Evolutionary conservation across 2,329 filamentous ascomycete species (phyloP).

Genomic region (Epichloe festucae): DNA sequence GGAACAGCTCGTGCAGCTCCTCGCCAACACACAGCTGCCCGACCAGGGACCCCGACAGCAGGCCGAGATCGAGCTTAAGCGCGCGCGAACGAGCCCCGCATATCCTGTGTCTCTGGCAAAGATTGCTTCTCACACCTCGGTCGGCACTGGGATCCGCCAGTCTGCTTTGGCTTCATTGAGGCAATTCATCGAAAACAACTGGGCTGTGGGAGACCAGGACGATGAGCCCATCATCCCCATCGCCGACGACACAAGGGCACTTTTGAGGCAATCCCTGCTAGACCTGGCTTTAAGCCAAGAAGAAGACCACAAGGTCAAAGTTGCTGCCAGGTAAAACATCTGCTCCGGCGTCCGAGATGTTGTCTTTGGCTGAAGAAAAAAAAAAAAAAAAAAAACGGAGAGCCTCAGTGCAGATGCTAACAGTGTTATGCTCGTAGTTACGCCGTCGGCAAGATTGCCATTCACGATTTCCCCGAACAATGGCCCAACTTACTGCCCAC

Average conservation of each 20-base stretch:
- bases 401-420: background rate
- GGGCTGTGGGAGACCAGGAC: constrained; percentile 65
- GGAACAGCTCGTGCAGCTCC: constrained; percentile 78
- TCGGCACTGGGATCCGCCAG: constrained; percentile 67
- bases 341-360: background rate
- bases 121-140: constrained; percentile 63
- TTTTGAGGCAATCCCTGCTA: constrained; percentile 61
- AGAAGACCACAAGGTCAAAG: constrained; percentile 75
- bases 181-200: constrained; percentile 71
- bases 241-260: constrained; percentile 57
- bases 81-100: constrained; percentile 52
- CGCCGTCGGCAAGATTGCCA: constrained; percentile 86
- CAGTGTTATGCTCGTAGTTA: constrained; percentile 29
- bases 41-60: constrained; percentile 66
- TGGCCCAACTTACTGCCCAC: constrained; percentile 84
- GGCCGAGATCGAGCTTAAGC: constrained; percentile 72
- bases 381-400: background rate
- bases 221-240: constrained; percentile 50
- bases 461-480: constrained; percentile 81
- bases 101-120: constrained; percentile 72
- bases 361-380: background rate
- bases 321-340: constrained; percentile 59
- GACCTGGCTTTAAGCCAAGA: constrained; percentile 62
- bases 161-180: constrained; percentile 69
- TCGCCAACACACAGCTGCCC: constrained; percentile 72